Base-by-base conservation (phyloP, 2,329 filamentous ascomycete species). In the Chaetomium globosum region DNA sequence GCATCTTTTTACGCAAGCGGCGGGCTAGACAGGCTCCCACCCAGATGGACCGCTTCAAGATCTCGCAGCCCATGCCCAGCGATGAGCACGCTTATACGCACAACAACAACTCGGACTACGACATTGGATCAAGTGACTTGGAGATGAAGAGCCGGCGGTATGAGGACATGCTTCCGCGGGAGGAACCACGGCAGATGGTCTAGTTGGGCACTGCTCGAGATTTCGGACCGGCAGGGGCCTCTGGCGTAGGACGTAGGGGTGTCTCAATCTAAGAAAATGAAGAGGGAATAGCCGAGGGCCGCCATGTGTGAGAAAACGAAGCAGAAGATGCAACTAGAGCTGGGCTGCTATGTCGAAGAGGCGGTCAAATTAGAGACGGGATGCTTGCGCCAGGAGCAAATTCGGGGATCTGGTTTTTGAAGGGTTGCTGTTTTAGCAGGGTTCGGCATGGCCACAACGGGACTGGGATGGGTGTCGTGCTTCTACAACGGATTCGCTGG, bases 91-190 rank as follows among this genome's bases (percentile, higher is more conserved):
- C 64, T 6, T 80, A 78, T 63, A 75, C 77, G 36, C 73, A 75
- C 23, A 77, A 76, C 65, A 71, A 72, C 59, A 75, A 75, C n/a
- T 74, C 76, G 53, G 73, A 72, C 23, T 75, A 77, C 64, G 78
- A 80, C 62, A 74, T 77, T 53, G 76, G 75, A 12, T 74, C 76
- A 55, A 72, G 75, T 19, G 82, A 83, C 55, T 77, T 85, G 52
- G 83, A 86, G 69, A 76, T 81, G 71, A 80, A 81, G 66, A 80
- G 82, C 3, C 79, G 81, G 65, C 79, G 83, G 51, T 87, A 87
- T 68, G 84, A 87, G 73, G 84, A 87, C 68, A 83, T 86, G 83
- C 71, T 83, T 26, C 83, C 83, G 31, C 77, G 83, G 53, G 77
- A 80, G 65, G 78, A 81, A 55, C 84, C 85, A 12, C 77, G 79